phyloP scores from a whole-genome alignment of 495 filamentous ascomycete genomes.

The Podospora didyma region DNA sequence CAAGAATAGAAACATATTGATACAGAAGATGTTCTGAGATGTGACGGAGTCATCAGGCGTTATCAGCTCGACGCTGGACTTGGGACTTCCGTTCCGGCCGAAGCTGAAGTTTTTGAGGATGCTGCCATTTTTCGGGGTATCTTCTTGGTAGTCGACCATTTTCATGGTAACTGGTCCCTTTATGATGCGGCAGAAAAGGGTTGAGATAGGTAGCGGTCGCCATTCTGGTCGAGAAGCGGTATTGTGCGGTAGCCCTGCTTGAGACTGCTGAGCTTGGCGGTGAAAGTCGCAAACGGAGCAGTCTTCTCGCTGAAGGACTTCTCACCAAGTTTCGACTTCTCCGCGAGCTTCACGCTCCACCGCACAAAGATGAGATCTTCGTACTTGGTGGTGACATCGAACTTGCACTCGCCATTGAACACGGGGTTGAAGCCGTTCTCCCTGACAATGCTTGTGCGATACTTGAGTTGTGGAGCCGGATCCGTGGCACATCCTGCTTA shows the following conservation, averaged over 20 bases:
- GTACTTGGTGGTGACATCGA: slow-evolving; percentile 82
- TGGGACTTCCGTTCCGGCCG: slow-evolving; percentile 36
- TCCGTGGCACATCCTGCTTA: slow-evolving; percentile 37
- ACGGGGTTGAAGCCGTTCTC: slow-evolving; percentile 90
- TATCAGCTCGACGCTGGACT: slow-evolving; percentile 40
- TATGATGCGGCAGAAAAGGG: slow-evolving; percentile 81
- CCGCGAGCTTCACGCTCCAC: slow-evolving; percentile 83
- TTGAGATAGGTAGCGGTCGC: slow-evolving; percentile 91
- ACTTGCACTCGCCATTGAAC: slow-evolving; percentile 66
- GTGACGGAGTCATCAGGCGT: background rate
- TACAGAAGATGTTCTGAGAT: background rate
- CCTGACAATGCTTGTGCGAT: slow-evolving; percentile 69
- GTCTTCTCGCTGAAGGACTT: slow-evolving; percentile 60
- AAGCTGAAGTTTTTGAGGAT: slow-evolving; percentile 49
- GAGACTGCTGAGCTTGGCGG: slow-evolving; percentile 82
- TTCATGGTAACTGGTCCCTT: slow-evolving; percentile 54
- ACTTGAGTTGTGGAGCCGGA: slow-evolving; percentile 55
- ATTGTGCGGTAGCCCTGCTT: slow-evolving; percentile 95
- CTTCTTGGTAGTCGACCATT: slow-evolving; percentile 45
- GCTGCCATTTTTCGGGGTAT: slow-evolving; percentile 34
- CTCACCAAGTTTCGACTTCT: too few relatives aligned
- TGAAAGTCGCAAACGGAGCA: slow-evolving; percentile 77
- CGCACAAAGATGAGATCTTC: slow-evolving; percentile 91
- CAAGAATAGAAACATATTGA: slow-evolving; percentile 1
- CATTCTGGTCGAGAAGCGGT: slow-evolving; percentile 83